Percentiles rank a stretch among this genome's conserved stretches.
phyloP scores from a whole-genome alignment of 768 basidiomycete genomes.

The Naganishia friedmannii region DNA sequence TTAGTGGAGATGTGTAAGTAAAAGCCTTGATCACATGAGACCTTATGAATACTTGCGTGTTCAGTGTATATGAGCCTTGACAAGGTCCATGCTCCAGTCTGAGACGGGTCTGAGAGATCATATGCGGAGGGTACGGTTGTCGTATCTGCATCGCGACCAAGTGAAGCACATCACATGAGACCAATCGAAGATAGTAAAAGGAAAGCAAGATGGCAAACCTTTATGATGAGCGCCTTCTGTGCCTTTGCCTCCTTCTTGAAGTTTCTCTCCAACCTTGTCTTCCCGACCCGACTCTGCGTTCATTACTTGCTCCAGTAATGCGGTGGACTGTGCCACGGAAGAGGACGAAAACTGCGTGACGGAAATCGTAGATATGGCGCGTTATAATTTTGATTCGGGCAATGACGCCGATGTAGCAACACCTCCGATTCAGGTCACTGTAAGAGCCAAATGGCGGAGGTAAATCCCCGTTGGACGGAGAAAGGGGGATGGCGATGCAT shows the following conservation, averaged over 20 bases:
- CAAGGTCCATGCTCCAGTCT: constrained; percentile 66
- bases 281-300: background rate
- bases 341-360: background rate
- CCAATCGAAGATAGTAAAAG: constrained; percentile 13
- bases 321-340: constrained; percentile 1
- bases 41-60: constrained; percentile 46
- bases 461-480: constrained; percentile 8
- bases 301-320: constrained; percentile 2
- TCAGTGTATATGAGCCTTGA: constrained; percentile 86
- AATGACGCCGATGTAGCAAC: background rate
- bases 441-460: background rate
- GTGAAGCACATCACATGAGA: background rate
- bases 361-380: background rate
- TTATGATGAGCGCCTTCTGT: constrained; percentile 49
- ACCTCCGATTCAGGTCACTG: no score
- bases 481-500: background rate
- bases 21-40: background rate
- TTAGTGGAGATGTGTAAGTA: background rate
- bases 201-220: constrained; percentile 35
- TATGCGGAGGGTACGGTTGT: constrained; percentile 14
- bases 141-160: constrained; percentile 1
- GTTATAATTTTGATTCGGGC: background rate
- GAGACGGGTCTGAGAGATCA: constrained; percentile 37
- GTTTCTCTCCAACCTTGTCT: constrained; percentile 6
- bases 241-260: constrained; percentile 34